These are phyloP conservation scores for Chlorella ohadii DNA, from an alignment of 139 green algal genomes.

Conservation along the genomic window DNA sequence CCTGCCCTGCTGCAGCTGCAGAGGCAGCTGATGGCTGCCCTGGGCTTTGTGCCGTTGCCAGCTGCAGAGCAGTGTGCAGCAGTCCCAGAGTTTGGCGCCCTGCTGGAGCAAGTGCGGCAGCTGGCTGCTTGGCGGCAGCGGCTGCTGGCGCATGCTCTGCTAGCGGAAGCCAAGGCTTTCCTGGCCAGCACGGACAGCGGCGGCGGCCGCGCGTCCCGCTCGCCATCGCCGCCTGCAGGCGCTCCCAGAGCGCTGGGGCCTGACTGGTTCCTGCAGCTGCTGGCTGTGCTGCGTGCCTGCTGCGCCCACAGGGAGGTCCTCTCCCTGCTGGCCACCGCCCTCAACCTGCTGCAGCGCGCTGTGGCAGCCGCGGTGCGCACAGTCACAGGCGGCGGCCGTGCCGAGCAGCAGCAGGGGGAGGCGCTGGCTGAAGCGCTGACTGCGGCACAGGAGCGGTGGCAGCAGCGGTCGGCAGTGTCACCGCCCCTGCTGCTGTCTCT, in stretches of 20 bases:
- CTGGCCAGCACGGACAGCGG: constrained; percentile 15
- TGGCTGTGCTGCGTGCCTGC: constrained; percentile 10
- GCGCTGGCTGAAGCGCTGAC: not conserved
- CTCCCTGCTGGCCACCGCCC: constrained; percentile 6
- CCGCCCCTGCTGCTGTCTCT: constrained; percentile 16
- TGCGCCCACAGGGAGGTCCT: not conserved
- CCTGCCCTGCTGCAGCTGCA: not conserved
- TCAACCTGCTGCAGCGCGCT: constrained; percentile 16
- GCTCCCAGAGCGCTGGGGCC: not conserved
- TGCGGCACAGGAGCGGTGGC: not conserved
- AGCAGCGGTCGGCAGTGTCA: not conserved
- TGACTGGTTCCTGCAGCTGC: constrained; percentile 11
- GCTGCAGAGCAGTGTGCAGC: not conserved
- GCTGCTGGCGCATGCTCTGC: not conserved
- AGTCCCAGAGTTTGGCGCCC: not conserved
- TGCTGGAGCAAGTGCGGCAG: not conserved
- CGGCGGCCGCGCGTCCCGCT: not conserved
- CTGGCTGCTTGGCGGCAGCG: constrained; percentile 24
- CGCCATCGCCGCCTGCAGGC: not conserved
- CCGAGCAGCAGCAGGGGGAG: not conserved
- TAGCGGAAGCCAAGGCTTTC: constrained; percentile 20
- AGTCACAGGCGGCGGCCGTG: not conserved
- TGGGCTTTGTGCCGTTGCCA: not conserved
- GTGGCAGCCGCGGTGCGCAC: constrained; percentile 12
- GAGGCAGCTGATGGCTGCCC: not conserved